Conservation (phyloP, 2,329 filamentous ascomycete genomes). For the Phoma sp. region DNA sequence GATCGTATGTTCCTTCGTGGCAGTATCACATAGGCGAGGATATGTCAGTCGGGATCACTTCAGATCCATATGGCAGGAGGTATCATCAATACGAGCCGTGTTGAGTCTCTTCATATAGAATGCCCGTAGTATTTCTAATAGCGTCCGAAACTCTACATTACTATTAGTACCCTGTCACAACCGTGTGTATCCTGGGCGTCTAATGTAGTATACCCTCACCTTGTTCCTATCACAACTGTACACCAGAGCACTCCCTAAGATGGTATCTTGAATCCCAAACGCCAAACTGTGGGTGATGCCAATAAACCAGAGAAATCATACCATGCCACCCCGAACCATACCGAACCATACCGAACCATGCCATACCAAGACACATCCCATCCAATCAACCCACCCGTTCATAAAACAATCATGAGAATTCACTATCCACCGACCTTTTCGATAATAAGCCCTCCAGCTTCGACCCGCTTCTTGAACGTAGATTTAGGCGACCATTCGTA, state of each 20-base stretch:
- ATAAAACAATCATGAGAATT: background rate
- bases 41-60: background rate
- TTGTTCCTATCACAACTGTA: background rate
- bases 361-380: no score
- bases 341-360: no score
- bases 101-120: background rate
- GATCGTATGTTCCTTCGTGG: background rate
- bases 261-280: conserved; percentile 16
- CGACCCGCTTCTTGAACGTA: conserved; percentile 8
- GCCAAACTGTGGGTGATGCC: background rate
- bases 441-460: conserved; percentile 4
- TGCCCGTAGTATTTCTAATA: background rate
- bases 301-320: background rate
- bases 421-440: conserved; percentile 10
- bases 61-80: background rate
- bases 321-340: no score
- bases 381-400: background rate
- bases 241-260: background rate
- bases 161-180: background rate
- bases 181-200: background rate
- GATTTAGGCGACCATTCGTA: conserved; percentile 11
- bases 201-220: background rate
- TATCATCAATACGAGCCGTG: background rate
- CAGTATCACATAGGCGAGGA: background rate
- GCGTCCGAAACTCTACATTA: background rate